phyloP scores from a whole-genome alignment of 305 asterid genomes.

The Lippia alba region DNA sequence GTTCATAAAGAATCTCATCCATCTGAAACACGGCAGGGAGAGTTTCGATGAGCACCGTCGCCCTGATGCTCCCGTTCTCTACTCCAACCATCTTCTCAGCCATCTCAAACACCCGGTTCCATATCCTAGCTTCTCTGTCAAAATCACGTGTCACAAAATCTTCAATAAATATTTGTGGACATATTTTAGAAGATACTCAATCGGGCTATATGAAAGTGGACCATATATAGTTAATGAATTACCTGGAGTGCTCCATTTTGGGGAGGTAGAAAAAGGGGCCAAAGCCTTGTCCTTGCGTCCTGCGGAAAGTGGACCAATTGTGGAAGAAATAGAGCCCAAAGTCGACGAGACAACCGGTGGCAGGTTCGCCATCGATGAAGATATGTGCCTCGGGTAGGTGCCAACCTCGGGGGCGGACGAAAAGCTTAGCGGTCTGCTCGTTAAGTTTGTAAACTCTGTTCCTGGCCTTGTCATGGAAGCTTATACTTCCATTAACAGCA shows the following conservation, averaged over 20 bases:
- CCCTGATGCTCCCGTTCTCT: background rate
- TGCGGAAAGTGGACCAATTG: constrained; percentile 61
- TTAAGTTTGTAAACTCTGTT: constrained; percentile 79
- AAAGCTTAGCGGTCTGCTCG: constrained; percentile 75
- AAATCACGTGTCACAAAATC: too few species aligned
- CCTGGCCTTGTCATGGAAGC: constrained; percentile 72
- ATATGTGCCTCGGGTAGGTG: constrained; percentile 92
- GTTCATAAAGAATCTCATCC: background rate
- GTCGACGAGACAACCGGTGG: constrained; percentile 76
- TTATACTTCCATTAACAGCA: constrained; percentile 81
- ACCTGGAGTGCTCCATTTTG: constrained; percentile 95
- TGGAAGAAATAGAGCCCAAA: constrained; percentile 94
- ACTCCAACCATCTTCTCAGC: background rate
- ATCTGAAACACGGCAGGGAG: background rate
- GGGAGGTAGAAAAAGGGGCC: constrained; percentile 98
- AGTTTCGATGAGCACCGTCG: background rate
- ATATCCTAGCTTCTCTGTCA: background rate
- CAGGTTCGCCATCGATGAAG: constrained; percentile 90
- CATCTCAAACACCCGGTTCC: background rate
- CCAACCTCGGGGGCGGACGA: constrained; percentile 98
- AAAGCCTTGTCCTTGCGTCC: constrained; percentile 66
- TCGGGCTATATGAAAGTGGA: too few species aligned
- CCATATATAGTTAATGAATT: background rate
- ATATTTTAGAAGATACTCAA: too few species aligned
- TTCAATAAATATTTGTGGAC: too few species aligned